Base-by-base conservation (phyloP, 1,139 yeast species). In the Dujonia santamariae region DNA sequence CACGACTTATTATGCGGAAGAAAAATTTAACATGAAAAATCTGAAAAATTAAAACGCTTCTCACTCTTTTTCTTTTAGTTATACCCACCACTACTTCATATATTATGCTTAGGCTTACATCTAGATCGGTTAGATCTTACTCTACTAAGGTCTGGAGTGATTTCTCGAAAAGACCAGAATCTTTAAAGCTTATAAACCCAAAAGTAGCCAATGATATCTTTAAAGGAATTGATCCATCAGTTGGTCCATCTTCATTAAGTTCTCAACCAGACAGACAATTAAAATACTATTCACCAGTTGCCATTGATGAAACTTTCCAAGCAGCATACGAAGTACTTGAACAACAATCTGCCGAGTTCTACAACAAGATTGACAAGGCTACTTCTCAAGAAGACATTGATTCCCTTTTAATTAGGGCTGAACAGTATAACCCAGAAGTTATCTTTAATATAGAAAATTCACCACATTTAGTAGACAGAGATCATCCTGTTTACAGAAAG, bases 371-470 rank as follows among this genome's bases (percentile, higher is more conserved):
- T 14, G 28, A 33, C 12, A 31, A 30, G 21, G 31, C 31, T 12
- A 38, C 45, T 13, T 27, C 36, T 3, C n/a, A 33, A 4, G 35
- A 42, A 3, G 34, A 36, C 15, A 50, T 54, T 27, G 61, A 63
- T 19, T 30, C 46, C 19, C 46, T 61, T 31, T 46, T 44, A 14
- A 47, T 54, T 8, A 43, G 51, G 28, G 86, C 95, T 1, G 94
- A 88, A 54, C 48, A 65, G 28, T 58, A 68, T 49, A 86, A 88
- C 54, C 97, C 97, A 7, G 95, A 86, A 58, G 96, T 87, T 7
- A 64, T 78, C 40, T 85, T 75, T 62, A 86, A 85, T 55, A 65
- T 75, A 36, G 62, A 63, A 32, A 76, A 57, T 53, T 50, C 54
- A 34, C 51, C 63, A 19, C 63, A 66, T 12, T 48, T 65, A 13